Evolutionary conservation across 257 asterid species (phyloP), one percentile per base, ranked within the genome.

Genomic region (Solanum sparsipilum): DNA sequence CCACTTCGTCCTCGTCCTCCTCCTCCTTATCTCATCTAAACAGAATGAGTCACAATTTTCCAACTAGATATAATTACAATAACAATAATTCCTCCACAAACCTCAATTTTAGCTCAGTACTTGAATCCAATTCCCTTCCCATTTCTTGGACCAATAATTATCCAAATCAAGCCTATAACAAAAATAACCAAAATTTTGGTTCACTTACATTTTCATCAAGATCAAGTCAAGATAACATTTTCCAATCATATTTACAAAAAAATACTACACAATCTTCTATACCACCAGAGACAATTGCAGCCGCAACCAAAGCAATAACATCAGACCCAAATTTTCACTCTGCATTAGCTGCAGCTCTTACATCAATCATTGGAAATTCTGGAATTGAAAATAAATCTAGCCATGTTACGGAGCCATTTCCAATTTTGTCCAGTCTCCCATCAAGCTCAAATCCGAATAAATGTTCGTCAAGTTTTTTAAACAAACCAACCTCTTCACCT

Each of bases 251-350:
- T 90, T 86, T 94, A 86, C 94, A 93, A 84, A 93, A 31, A 15
- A 46, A 27, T 15, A 84, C 86, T 67, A 6, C 90, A 67, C 98
- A 93, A 41, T 92, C 91, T 29, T 46, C 85, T 38, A 68, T 90
- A 6, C 89, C 92, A 20, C 92, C 93, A 11, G 99, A 96, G 52
- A 90, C 97, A 10, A 90, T 97, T 36, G 97, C 98, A 20, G 99
- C 98, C 13, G 99, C 99, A 18, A 96, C 99, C 0, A 95, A 95
- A 89, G 99, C 98, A 3, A 93, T 97, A 31, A 92, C 98, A 13
- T 92, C 98, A 2, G 94, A 97, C 90, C 99, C 99, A 1, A 94
- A 88, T 83, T 97, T 97, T 88, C 98, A 94, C 78, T 96, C 98
- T 13, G 98, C 96, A 31, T 88, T 97, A 88, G 99, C 97, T 34